A percentile compares a stretch with the other conserved stretches of the same genome.
Conservation (phyloP, 2,329 filamentous ascomycete species). For the Hymenotorrendiella dingleyae region DNA sequence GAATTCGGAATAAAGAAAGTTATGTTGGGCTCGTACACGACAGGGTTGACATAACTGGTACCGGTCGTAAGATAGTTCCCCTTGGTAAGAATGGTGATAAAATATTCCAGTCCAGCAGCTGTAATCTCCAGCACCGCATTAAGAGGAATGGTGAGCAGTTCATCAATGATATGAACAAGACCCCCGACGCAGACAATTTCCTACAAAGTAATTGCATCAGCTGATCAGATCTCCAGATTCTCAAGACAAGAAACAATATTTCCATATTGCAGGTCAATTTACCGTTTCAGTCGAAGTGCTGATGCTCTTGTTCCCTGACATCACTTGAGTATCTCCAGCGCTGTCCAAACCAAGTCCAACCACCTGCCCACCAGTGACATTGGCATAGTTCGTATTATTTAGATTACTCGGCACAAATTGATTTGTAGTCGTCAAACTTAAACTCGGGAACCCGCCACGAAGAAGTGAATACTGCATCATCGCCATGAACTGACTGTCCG, state of each 20-base stretch:
- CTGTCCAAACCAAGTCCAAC: constrained; percentile 12
- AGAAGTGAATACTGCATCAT: constrained; percentile 19
- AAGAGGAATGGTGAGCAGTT: constrained; percentile 40
- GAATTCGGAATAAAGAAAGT: constrained; percentile 23
- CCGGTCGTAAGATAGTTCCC: constrained; percentile 7
- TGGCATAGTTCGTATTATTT: constrained; percentile 13
- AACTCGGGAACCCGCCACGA: constrained; percentile 13
- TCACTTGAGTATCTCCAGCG: constrained; percentile 7
- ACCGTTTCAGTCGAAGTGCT: too few species aligned
- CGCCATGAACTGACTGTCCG: constrained; percentile 12
- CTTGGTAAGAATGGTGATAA: constrained; percentile 15
- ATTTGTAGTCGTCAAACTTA: constrained; percentile 10
- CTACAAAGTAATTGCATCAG: too few species aligned
- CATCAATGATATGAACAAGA: constrained; percentile 48
- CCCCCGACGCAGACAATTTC: constrained; percentile 50
- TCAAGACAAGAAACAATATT: too few species aligned
- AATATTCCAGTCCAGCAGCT: constrained; percentile 11
- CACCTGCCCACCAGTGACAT: constrained; percentile 20
- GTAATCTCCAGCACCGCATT: constrained; percentile 9
- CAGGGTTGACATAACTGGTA: constrained; percentile 11
- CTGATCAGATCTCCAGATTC: too few species aligned
- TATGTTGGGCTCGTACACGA: constrained; percentile 14
- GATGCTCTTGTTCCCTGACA: constrained; percentile 15
- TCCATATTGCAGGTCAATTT: too few species aligned
- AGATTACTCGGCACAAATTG: constrained; percentile 17